phyloP scores from a whole-genome alignment of 768 basidiomycete species.

The Podaxis carcinomalis region DNA sequence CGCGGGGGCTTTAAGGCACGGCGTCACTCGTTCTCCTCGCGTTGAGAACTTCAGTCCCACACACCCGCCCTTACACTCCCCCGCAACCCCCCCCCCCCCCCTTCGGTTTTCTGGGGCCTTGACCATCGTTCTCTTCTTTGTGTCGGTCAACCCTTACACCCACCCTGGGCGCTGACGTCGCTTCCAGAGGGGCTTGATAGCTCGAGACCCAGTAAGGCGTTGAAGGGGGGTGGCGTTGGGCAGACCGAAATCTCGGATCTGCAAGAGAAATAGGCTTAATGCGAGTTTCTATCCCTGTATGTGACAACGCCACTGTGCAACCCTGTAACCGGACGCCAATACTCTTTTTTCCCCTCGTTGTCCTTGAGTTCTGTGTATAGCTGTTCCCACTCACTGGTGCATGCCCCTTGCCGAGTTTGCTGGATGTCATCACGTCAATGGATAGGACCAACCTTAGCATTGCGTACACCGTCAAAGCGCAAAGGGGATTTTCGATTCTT shows the following conservation, averaged over 20 bases:
- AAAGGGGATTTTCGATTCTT: neutral
- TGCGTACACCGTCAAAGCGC: slow-evolving; percentile 35
- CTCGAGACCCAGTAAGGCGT: neutral
- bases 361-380: slow-evolving; percentile 15
- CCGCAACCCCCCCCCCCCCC: neutral
- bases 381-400: slow-evolving; percentile 32
- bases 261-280: neutral
- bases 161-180: neutral
- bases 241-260: neutral
- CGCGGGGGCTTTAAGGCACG: neutral
- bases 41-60: neutral
- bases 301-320: neutral
- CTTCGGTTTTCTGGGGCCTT: neutral
- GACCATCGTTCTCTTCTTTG: neutral
- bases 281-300: neutral
- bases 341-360: too few species aligned
- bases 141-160: neutral
- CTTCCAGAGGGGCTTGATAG: neutral
- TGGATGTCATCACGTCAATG: slow-evolving; percentile 36
- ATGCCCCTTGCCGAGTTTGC: slow-evolving; percentile 35
- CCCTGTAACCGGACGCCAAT: neutral
- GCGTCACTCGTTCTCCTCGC: neutral
- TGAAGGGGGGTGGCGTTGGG: neutral
- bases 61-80: neutral
- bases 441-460: slow-evolving; percentile 39